Conservation (phyloP, 352 stramenopile species). For the Globisporangium alternatum region DNA sequence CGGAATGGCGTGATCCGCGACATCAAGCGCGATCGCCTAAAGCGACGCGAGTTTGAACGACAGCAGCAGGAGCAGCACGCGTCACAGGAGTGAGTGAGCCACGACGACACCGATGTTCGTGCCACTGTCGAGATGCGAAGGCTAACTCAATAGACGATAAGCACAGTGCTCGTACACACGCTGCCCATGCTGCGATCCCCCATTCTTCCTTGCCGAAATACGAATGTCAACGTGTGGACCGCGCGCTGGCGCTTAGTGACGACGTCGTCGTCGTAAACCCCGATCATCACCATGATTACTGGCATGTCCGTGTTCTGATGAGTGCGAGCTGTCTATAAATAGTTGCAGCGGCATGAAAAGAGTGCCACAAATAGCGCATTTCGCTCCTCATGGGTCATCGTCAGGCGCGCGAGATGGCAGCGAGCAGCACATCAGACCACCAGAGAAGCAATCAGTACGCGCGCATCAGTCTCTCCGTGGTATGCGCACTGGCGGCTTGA, state of each 20-base stretch:
- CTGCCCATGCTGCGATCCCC: no score
- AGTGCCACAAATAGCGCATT: background rate
- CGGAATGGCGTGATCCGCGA: slow-evolving; percentile 76
- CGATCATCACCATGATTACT: no score
- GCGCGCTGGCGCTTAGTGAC: no score
- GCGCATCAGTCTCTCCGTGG: background rate
- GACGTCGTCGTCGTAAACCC: background rate
- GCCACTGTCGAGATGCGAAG: no score
- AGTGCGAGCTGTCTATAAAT: background rate
- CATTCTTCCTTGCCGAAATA: no score
- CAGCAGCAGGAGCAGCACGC: slow-evolving; percentile 28
- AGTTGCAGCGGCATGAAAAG: background rate
- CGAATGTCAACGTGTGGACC: no score
- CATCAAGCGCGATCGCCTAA: slow-evolving; percentile 70
- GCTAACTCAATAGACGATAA: no score
- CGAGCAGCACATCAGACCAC: background rate
- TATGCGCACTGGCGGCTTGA: background rate
- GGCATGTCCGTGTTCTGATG: background rate
- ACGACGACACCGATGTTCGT: background rate
- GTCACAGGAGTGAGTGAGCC: background rate
- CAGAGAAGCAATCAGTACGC: background rate
- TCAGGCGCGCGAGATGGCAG: background rate
- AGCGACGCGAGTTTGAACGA: slow-evolving; percentile 42
- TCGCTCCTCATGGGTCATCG: background rate
- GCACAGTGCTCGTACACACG: no score